phyloP scores from a whole-genome alignment of 257 asterid species.

The Solanum chiquidenum region DNA sequence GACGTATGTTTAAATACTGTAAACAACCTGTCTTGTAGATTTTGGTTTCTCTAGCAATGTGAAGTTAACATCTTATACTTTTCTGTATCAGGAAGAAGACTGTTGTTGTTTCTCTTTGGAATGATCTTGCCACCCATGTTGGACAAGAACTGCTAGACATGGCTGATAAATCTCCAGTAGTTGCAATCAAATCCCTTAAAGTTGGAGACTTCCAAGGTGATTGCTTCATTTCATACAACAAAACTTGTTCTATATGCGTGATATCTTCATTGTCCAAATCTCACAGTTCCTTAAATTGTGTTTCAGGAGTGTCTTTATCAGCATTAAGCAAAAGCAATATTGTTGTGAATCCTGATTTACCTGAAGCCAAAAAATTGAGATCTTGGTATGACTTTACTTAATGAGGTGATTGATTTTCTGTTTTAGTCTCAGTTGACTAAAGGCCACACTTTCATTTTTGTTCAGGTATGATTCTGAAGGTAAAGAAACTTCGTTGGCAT shows the following conservation, averaged over 20 bases:
- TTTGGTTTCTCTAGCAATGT: neutral
- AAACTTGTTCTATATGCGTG: neutral
- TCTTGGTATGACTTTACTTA: conserved; percentile 41
- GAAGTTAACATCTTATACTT: neutral
- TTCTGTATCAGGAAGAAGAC: conserved; percentile 61
- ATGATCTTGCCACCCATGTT: conserved; percentile 26
- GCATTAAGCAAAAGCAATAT: conserved; percentile 65
- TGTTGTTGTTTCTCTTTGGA: conserved; percentile 35
- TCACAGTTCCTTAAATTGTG: neutral
- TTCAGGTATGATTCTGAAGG: conserved; percentile 90
- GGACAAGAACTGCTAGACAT: conserved; percentile 60
- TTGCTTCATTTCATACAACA: neutral
- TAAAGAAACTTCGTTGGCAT: conserved; percentile 59
- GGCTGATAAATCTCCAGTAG: conserved; percentile 79
- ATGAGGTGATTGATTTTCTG: neutral
- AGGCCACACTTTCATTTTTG: neutral
- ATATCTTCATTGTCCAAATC: neutral
- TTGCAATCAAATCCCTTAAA: conserved; percentile 79
- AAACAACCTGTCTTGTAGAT: neutral
- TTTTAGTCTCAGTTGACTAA: neutral
- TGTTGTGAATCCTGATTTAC: conserved; percentile 66
- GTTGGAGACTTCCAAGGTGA: conserved; percentile 95
- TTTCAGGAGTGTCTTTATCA: conserved; percentile 77
- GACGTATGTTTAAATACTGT: conserved; percentile 33
- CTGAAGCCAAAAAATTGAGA: conserved; percentile 69